Conservation (phyloP, 495 filamentous ascomycete genomes). For the Aspergillus kassunensis region DNA sequence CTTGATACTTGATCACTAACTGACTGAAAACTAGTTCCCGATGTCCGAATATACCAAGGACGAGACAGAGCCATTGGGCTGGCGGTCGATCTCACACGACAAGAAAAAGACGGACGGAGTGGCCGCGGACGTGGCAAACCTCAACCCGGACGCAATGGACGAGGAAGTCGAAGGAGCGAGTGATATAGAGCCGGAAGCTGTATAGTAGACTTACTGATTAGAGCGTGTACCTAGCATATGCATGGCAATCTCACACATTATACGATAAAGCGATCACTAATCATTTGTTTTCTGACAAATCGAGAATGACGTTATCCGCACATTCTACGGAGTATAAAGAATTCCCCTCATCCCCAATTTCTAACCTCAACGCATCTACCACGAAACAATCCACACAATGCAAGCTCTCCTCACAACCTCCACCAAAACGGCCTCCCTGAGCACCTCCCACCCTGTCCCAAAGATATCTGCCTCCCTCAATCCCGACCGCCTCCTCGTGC, state of each 20-base stretch:
- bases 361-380: no score
- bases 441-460: no score
- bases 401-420: no score
- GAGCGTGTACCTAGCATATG: background rate
- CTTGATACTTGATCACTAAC: background rate
- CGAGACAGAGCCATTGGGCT: conserved; percentile 54
- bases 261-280: no score
- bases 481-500: no score
- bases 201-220: conserved; percentile 2
- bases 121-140: conserved; percentile 35
- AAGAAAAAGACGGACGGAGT: conserved; percentile 40
- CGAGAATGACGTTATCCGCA: no score
- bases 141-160: conserved; percentile 48
- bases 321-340: no score
- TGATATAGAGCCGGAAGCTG: conserved; percentile 38
- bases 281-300: no score
- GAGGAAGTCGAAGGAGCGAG: conserved; percentile 32
- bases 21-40: conserved; percentile 58
- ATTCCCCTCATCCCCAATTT: no score
- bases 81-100: conserved; percentile 70
- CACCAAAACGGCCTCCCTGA: no score
- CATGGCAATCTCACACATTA: background rate
- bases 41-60: conserved; percentile 86
- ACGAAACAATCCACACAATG: no score
- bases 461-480: no score